These are phyloP conservation scores for Leucaena leucocephala DNA, from an alignment of 306 rosid genomes.

Conservation along the genomic window DNA sequence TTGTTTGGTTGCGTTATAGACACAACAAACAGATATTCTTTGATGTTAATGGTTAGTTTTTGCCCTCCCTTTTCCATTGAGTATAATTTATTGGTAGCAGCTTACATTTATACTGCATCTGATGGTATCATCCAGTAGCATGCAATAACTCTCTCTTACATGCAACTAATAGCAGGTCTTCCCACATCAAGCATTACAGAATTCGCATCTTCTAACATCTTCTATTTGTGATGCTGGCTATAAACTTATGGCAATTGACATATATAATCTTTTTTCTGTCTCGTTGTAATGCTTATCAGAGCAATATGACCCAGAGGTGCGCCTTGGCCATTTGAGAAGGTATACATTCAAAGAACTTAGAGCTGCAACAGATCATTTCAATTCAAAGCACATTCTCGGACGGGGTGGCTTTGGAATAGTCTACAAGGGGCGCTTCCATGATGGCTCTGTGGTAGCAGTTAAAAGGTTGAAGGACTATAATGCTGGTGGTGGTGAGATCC, in stretches of 20 bases:
- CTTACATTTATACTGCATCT: not conserved
- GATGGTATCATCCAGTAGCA: not conserved
- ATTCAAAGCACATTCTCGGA: conserved; percentile 86
- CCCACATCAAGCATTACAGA: not conserved
- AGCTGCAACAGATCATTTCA: conserved; percentile 90
- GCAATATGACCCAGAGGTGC: conserved; percentile 96
- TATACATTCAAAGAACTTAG: conserved; percentile 93
- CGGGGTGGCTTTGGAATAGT: conserved; percentile 99
- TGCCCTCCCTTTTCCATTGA: not conserved
- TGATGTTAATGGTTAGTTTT: conserved; percentile 79
- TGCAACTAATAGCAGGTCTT: not conserved
- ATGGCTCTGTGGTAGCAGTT: conserved; percentile 89
- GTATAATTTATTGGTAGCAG: conserved; percentile 26
- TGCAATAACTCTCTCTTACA: not conserved
- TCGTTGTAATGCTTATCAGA: conserved; percentile 45
- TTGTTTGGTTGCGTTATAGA: conserved; percentile 92
- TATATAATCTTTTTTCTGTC: not conserved
- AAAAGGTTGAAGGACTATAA: conserved; percentile 93
- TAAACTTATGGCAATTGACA: not conserved
- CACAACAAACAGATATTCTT: conserved; percentile 94
- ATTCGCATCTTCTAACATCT: not conserved
- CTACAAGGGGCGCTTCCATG: conserved; percentile 82
- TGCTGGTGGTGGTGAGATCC: conserved; percentile 95
- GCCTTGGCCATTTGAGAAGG: conserved; percentile 91
- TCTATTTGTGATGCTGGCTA: not conserved